Base-by-base conservation (phyloP, 75 land plant genomes). In the Isoetes taiwanensis region DNA sequence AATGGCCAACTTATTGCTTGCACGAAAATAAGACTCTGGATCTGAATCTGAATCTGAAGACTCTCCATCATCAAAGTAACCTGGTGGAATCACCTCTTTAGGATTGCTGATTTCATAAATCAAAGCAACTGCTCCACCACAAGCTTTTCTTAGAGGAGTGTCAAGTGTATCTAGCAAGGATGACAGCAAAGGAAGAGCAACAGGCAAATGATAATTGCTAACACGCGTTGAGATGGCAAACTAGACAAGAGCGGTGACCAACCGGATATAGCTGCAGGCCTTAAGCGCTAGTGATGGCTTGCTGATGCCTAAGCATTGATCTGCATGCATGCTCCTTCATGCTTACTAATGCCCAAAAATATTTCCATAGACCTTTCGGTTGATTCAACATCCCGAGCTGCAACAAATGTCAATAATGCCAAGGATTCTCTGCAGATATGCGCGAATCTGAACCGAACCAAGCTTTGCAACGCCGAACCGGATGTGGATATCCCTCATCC, bases 361-460 rank as follows among this genome's bases (percentile, higher is more conserved):
- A 23, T 46, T 8, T 46, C 50, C 50, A 46, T 46, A 19, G 50
- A 19, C 4, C 4, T 6, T 6, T 46, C 50, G 21, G 50, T 46
- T 8, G 50, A 6, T 4, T 16, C 6, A n/a, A 46, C 50, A 23
- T 46, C 50, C 6, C 16, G 21, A 23, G 21, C 50, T 46, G 21
- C 50, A 6, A 46, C n/a, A 46, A 46, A 46, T 46, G 50, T n/a
- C 16, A 46, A 46, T 19, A 46, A 19, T n/a, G 50, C 50, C 5
- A 46, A 23, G 21, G 50, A 6, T 16, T 46, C 50, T 3, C 4
- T 46, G 25, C 50, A 5, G 50, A 46, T 19, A 46, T n/a, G 16
- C 50, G 5, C 5, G 50, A 19, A 6, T 5, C 50, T 8, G 50
- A 23, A 6, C 12, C 23, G 50, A 23, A 46, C 8, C 50, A 19